Base-by-base conservation (phyloP, 768 basidiomycete genomes). In the Rhodotorula babjevae region DNA sequence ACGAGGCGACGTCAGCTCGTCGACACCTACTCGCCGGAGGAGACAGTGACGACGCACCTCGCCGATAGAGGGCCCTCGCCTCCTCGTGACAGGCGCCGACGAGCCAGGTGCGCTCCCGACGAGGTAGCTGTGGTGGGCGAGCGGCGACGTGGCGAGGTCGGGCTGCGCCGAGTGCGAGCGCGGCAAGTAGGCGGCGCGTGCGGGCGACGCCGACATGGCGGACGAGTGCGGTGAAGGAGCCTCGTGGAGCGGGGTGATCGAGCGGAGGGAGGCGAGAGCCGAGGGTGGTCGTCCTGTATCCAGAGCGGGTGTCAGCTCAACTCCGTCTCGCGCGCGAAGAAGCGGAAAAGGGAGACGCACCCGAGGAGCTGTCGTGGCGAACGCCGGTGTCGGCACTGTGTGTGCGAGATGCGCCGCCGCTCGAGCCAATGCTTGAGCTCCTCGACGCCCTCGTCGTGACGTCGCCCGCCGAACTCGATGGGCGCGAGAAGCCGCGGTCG, bases 241-340 rank as follows among this genome's bases (percentile, higher is more conserved):
- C 36, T 1, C 3, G 69, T 56, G 42, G 31, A 68, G 53, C 36
- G 73, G 73, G 36, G 69, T 74, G 68, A 74, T 74, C 21, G 44
- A 50, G 11, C 73, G 65, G 29, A 74, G 50, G 0, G 61, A 60
- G 15, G 73, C 65, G 23, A 74, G 63, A 2, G 73, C 66, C 0
- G 73, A 74, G 3, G 63, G 63, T 1, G 69, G 66, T 58, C 69
- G 69, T 16, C 36, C 73, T 74, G 73, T 40, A 10, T n/a, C 11
- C 21, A 15, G n/a, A 21, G 36, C n/a, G n/a, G n/a, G n/a, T n/a
- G n/a, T n/a, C n/a, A n/a, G n/a, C n/a, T n/a, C n/a, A n/a, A n/a
- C n/a, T n/a, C n/a, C n/a, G 12, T 4, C 9, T 3, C 27, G 44
- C 29, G 15, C 40, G 2, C 15, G 29, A 10, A 53, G 16, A 3